A percentile compares a stretch with the other conserved stretches of the same genome.
Conservation (phyloP, 1,139 yeast genomes). For the Kodamaea alishanica region DNA sequence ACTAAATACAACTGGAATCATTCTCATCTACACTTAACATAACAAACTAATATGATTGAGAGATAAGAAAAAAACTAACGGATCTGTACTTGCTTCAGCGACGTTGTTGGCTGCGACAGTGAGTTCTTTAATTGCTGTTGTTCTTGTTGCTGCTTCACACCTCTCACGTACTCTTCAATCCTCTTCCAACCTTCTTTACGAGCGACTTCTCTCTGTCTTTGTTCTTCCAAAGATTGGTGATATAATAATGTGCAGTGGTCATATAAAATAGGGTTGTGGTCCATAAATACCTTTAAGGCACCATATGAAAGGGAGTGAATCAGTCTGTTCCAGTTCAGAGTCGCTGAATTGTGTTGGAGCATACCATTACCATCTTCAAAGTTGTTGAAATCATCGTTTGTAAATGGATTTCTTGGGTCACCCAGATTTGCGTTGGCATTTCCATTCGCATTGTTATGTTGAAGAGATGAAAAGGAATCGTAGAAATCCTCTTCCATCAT, state of each 20-base stretch:
- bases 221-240: constrained; percentile 70
- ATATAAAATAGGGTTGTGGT: constrained; percentile 84
- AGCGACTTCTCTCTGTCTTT: constrained; percentile 54
- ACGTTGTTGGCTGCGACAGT: background rate
- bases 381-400: constrained; percentile 15
- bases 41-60: background rate
- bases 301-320: constrained; percentile 88
- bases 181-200: constrained; percentile 75
- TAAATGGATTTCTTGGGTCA: constrained; percentile 9
- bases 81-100: too few species aligned
- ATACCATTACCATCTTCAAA: constrained; percentile 17
- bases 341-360: constrained; percentile 42
- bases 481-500: constrained; percentile 46
- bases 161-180: constrained; percentile 59
- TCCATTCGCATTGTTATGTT: constrained; percentile 23
- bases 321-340: constrained; percentile 80
- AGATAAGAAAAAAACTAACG: background rate
- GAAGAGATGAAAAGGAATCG: constrained; percentile 41
- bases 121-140: constrained; percentile 7
- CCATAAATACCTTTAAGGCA: constrained; percentile 90
- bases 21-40: background rate
- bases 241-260: constrained; percentile 89
- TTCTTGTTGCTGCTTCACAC: constrained; percentile 18
- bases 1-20: too few species aligned
- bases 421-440: constrained; percentile 6